Percentiles rank a stretch among this genome's conserved stretches.
Evolutionary conservation across 1,284 basidiomycete genomes (phyloP).

Genomic region (Leccinum ponderosum): DNA sequence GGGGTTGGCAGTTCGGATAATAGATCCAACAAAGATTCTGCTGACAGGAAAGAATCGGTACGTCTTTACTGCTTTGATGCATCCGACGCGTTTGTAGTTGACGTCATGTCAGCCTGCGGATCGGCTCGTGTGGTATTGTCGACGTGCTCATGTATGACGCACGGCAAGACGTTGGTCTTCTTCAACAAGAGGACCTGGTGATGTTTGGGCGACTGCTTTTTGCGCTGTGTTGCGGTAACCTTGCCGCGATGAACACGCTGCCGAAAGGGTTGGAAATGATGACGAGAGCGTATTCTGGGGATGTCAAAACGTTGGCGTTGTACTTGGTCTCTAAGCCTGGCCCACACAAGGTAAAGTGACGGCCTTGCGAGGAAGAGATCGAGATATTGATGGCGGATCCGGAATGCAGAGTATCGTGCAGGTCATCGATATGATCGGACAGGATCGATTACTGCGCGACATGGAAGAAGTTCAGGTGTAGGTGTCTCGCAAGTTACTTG

Average conservation of each 20-base stretch:
- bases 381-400: constrained; percentile 1
- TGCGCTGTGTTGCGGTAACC: constrained; percentile 73
- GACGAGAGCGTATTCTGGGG: constrained; percentile 72
- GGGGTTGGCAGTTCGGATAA: constrained; percentile 79
- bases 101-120: constrained; percentile 56
- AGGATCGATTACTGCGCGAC: constrained; percentile 69
- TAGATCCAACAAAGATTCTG: constrained; percentile 89
- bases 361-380: background rate
- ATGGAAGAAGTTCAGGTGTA: constrained; percentile 83
- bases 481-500: constrained; percentile 23
- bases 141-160: constrained; percentile 83
- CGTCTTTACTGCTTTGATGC: constrained; percentile 13
- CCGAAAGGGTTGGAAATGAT: constrained; percentile 81
- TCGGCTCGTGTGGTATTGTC: constrained; percentile 81
- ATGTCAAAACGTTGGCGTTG: constrained; percentile 79
- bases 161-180: constrained; percentile 55
- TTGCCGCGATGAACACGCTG: constrained; percentile 61
- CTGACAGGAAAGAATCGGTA: constrained; percentile 89
- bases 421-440: constrained; percentile 78
- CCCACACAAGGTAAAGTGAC: constrained; percentile 51
- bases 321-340: constrained; percentile 79
- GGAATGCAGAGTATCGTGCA: constrained; percentile 69
- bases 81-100: background rate
- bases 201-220: constrained; percentile 88
- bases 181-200: constrained; percentile 88